Percentiles rank a stretch among this genome's conserved stretches.
Evolutionary conservation across 2,329 filamentous ascomycete species (phyloP).

Genomic region (Alternaria atra): DNA sequence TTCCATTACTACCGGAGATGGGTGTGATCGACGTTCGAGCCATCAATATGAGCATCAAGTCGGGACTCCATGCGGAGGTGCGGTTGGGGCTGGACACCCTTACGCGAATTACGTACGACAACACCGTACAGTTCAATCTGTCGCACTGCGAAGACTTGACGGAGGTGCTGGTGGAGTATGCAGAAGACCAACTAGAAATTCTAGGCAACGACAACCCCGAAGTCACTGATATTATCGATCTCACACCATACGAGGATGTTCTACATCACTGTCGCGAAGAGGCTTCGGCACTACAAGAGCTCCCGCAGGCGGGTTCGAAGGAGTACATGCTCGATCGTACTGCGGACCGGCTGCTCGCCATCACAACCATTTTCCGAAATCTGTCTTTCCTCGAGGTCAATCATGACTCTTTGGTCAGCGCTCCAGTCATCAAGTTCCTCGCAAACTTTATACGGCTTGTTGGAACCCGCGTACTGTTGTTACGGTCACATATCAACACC

Average conservation of each 20-base stretch:
- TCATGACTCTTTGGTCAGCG: constrained; percentile 76
- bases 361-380: constrained; percentile 92
- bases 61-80: constrained; percentile 89
- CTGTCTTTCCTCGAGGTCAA: constrained; percentile 87
- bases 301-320: constrained; percentile 75
- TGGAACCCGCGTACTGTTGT: constrained; percentile 85
- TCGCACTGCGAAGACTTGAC: constrained; percentile 76
- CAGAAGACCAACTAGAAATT: constrained; percentile 84
- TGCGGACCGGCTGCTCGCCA: constrained; percentile 85
- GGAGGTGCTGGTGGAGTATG: constrained; percentile 88
- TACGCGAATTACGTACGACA: constrained; percentile 69
- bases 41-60: constrained; percentile 87
- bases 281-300: constrained; percentile 74
- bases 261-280: constrained; percentile 80
- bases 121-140: constrained; percentile 44
- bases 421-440: constrained; percentile 81
- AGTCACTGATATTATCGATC: constrained; percentile 83
- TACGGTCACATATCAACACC: constrained; percentile 83
- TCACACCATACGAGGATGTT: constrained; percentile 88
- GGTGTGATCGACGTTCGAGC: constrained; percentile 91
- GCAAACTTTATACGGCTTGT: constrained; percentile 85
- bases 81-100: constrained; percentile 87
- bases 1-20: constrained; percentile 78
- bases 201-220: constrained; percentile 86
- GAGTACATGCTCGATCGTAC: constrained; percentile 86